phyloP scores from a whole-genome alignment of 495 filamentous ascomycete genomes.

The Xylaria curta region DNA sequence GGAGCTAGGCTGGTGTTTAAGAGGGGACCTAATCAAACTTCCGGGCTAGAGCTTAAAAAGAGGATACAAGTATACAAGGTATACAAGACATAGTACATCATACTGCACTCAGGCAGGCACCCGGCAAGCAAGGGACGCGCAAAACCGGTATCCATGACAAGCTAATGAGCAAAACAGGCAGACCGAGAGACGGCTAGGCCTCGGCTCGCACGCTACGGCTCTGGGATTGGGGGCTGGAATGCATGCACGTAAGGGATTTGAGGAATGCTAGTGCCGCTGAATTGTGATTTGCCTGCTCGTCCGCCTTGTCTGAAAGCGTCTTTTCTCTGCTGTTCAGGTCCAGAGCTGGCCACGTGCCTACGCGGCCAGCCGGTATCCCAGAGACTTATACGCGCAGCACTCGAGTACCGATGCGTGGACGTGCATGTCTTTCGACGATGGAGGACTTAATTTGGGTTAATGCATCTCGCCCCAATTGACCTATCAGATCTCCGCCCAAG shows the following conservation, averaged over 20 bases:
- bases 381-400: not conserved
- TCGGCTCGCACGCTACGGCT: constrained; percentile 4
- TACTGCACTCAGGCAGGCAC: not conserved
- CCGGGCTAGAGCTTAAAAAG: constrained; percentile 8
- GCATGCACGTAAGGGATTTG: constrained; percentile 11
- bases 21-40: constrained; percentile 3
- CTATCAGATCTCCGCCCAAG: constrained; percentile 34
- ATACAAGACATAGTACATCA: not conserved
- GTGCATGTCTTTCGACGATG: constrained; percentile 9
- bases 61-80: not conserved
- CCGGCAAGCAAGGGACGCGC: not conserved
- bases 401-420: constrained; percentile 3
- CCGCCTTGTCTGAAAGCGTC: constrained; percentile 1
- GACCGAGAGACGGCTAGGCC: not conserved
- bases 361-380: not conserved
- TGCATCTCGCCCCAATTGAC: constrained; percentile 34
- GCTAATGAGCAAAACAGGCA: constrained; percentile 8
- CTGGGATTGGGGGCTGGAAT: constrained; percentile 3
- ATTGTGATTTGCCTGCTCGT: not conserved
- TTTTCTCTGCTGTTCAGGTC: not conserved
- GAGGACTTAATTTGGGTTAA: constrained; percentile 28
- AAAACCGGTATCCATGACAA: not conserved
- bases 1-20: not conserved
- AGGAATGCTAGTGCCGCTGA: constrained; percentile 17
- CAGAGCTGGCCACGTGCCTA: not conserved